Evolutionary conservation across 73 alveolate genomes (phyloP).

Genomic region (Stentor coeruleus): DNA sequence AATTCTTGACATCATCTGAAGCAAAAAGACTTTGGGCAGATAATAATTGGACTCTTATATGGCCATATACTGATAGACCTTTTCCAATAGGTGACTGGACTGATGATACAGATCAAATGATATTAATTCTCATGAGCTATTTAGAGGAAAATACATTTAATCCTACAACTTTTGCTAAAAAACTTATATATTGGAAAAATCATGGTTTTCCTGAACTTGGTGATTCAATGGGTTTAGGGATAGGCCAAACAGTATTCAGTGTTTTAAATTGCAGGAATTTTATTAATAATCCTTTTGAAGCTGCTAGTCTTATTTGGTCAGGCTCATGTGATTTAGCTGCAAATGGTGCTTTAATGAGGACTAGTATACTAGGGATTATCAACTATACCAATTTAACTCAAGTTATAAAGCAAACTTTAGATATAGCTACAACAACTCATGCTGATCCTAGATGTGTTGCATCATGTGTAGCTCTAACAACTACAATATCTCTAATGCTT

Average conservation of each 20-base stretch:
- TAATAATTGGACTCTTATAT: neutral
- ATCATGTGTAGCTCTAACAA: conserved; percentile 35
- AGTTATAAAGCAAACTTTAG: conserved; percentile 30
- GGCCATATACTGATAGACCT: conserved; percentile 30
- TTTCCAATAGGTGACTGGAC: conserved; percentile 38
- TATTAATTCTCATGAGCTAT: conserved; percentile 17
- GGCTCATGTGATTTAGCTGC: conserved; percentile 33
- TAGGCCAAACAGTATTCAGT: conserved; percentile 34
- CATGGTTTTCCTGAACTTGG: conserved; percentile 47
- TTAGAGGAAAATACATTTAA: neutral
- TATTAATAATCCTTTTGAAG: conserved; percentile 28
- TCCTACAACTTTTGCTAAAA: neutral
- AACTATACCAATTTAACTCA: conserved; percentile 28
- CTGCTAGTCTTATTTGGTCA: conserved; percentile 33
- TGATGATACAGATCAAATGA: conserved; percentile 49
- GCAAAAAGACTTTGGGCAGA: neutral
- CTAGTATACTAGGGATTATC: conserved; percentile 28
- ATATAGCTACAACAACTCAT: conserved; percentile 33
- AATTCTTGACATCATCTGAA: neutral
- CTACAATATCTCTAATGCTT: conserved; percentile 9
- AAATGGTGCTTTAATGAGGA: conserved; percentile 44
- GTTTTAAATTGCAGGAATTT: conserved; percentile 23
- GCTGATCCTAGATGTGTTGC: conserved; percentile 43
- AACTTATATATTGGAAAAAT: conserved; percentile 13
- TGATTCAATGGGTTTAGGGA: conserved; percentile 37